Evolutionary conservation across 148 eudicot genomes (phyloP).

Genomic region (Chenopodium suecicum): DNA sequence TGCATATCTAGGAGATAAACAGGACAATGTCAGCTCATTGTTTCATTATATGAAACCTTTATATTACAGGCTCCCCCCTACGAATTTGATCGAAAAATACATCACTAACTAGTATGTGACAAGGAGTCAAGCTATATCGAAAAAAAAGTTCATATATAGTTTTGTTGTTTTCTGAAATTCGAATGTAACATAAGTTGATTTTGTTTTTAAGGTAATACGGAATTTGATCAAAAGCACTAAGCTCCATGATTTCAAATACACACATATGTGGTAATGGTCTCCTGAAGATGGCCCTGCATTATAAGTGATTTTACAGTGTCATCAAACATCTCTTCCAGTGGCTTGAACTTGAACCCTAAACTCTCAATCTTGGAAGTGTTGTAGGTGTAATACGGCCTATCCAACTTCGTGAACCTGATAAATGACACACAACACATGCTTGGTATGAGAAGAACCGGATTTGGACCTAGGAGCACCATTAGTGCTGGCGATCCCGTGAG

Average conservation of each 20-base stretch:
- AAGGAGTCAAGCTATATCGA: too few relatives aligned
- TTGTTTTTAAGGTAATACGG: neutral
- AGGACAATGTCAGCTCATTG: too few relatives aligned
- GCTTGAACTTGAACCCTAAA: conserved; percentile 83
- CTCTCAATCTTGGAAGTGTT: conserved; percentile 61
- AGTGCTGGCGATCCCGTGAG: neutral
- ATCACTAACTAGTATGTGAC: too few relatives aligned
- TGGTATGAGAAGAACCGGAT: neutral
- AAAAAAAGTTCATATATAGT: too few relatives aligned
- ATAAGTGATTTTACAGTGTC: conserved; percentile 64
- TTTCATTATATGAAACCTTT: too few relatives aligned
- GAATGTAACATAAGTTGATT: neutral
- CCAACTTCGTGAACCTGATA: conserved; percentile 58
- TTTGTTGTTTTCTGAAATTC: neutral
- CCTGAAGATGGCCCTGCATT: conserved; percentile 60
- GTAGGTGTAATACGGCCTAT: conserved; percentile 66
- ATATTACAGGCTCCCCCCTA: too few relatives aligned
- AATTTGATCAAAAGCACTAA: neutral
- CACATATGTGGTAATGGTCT: neutral
- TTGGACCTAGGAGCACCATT: neutral
- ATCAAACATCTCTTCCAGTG: conserved; percentile 85
- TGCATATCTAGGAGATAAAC: too few relatives aligned
- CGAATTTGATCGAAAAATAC: too few relatives aligned
- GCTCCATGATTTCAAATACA: neutral
- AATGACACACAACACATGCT: neutral